Evolutionary conservation across 2,329 filamentous ascomycete species (phyloP), one percentile per base, ranked within the genome.

Genomic region (Stylonectria norvegica): DNA sequence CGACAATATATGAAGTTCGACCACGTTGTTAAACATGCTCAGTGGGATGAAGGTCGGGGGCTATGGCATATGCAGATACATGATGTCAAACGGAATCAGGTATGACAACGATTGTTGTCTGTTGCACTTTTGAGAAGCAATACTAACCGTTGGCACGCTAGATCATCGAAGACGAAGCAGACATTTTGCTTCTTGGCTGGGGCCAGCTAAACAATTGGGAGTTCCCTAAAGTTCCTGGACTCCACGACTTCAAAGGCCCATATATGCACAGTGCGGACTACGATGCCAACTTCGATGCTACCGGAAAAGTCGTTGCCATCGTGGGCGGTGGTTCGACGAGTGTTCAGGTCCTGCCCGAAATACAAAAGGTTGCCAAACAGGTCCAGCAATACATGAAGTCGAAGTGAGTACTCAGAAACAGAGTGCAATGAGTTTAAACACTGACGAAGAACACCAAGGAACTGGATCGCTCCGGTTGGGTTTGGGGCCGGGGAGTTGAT

Each of bases 1-100:
- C 77, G 82, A 52, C 63, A 73, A 17, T 70, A 75, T 38, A 60
- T 78, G 2, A 68, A 71, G 34, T 64, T 78, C 11, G 36, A 37
- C 15, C 20, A 29, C 32, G 17, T 16, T 8, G 34, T 42, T 3
- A 20, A 12, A 6, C 5, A 20, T 10, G 39, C 39, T 4, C 5
- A 32, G 9, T 42, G 33, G 39, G 16, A 36, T n/a, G 25, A 42
- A 11, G 11, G 12, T 9, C 12, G 36, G 25, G 33, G 32, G 4
- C 10, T 27, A 4, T 41, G 32, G 41, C 10, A 4, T 11, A 28
- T 36, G 14, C 20, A n/a, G 10, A 28, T 29, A 5, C 7, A 28
- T n/a, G 23, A 36, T 12, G 14, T 10, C 6, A 15, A 9, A 30
- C 6, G 15, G 9, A 15, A 15, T 14, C 9, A 9, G 14, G 27